Conservation (phyloP, 2,329 filamentous ascomycete species). For the Penicillium sp. region DNA sequence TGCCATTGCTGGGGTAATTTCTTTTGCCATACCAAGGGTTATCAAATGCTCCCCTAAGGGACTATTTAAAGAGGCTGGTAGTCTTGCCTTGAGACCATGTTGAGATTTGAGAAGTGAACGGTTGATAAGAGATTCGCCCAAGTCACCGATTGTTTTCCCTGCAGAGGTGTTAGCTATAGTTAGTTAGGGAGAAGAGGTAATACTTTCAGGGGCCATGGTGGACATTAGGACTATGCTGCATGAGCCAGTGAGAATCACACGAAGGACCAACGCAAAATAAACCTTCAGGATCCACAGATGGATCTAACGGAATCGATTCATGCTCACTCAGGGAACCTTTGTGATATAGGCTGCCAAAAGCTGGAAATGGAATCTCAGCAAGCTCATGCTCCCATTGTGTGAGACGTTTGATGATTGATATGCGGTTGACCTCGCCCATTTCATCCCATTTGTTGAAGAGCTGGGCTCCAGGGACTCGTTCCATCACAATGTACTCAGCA, state of each 20-base stretch:
- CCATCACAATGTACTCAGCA: background rate
- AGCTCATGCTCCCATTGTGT: constrained; percentile 6
- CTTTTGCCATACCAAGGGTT: constrained; percentile 8
- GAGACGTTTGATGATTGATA: constrained; percentile 1
- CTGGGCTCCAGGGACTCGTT: constrained; percentile 7
- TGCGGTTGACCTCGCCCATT: constrained; percentile 1
- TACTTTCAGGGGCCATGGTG: constrained; percentile 3
- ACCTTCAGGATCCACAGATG: background rate
- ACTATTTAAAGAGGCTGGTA: constrained; percentile 1
- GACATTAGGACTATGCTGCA: background rate
- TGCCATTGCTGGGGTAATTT: constrained; percentile 5
- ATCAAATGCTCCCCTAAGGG: background rate
- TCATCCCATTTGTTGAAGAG: constrained; percentile 1
- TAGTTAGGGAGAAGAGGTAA: background rate
- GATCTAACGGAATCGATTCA: background rate
- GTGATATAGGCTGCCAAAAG: constrained; percentile 3
- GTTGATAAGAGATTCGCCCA: constrained; percentile 1
- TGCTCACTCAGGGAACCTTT: background rate
- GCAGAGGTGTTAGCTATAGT: background rate
- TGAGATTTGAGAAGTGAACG: background rate
- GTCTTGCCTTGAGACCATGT: background rate
- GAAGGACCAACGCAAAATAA: constrained; percentile 5
- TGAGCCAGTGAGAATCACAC: constrained; percentile 6
- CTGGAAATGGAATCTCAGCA: constrained; percentile 1
- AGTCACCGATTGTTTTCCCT: constrained; percentile 4